Base-by-base conservation (phyloP, 352 stramenopile species). In the Blastocystis sp. region DNA sequence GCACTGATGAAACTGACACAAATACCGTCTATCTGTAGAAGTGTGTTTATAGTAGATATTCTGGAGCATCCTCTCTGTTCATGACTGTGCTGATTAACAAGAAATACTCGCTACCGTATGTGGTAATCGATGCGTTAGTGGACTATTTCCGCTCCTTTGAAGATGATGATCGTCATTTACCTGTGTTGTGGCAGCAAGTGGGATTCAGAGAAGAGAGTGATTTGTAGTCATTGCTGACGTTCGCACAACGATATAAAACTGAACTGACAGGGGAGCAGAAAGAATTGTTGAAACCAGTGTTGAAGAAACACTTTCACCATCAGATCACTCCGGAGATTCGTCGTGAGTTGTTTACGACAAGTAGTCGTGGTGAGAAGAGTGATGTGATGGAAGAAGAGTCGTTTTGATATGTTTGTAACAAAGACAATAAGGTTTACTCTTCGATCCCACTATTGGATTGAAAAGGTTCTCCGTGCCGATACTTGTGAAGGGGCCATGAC, bases 51-150 rank as follows among this genome's bases (percentile, higher is more conserved):
- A 34, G 47, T n/a, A 80, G 95, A 76, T 99, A 99, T 93, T 98
- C 94, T 76, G 97, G 96, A 69, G 95, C 95, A 64, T 97, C 96
- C 76, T 98, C 95, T 23, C 96, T 99, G 87, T 99, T 99, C 90
- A 98, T 99, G 89, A 94, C 94, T 56, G 94, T 98, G 43, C 92
- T 99, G 13, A 93, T 99, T 39, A 98, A 99, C 93, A 99, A 99
- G 92, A 99, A 99, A 92, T 99, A 99, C 93, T 97, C 95, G 73
- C 92, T 99, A 47, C 97, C 97, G 4, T 97, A 95, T 79, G 93
- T 94, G 53, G 97, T 99, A 37, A 98, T 99, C 91, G 92, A 93
- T 50, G 95, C 95, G 87, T 92, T 99, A 62, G 95, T 97, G 56
- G 93, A 95, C 90, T 95, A 99, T 92, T 99, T 98, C 92, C 90